phyloP scores from a whole-genome alignment of 495 filamentous ascomycete genomes.

The Daldinia caldariorum region DNA sequence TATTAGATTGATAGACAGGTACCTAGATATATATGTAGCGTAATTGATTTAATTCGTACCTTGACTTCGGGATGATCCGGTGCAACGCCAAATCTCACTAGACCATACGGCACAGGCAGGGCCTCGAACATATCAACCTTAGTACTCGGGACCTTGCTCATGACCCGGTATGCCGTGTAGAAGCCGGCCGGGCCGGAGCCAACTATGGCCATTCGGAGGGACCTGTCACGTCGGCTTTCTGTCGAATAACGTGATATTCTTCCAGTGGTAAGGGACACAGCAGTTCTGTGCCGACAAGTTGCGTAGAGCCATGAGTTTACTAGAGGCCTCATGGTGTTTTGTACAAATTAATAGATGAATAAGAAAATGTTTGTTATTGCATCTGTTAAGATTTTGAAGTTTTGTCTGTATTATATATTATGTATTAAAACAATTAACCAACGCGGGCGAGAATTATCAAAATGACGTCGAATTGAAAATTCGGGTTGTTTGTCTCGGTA shows the following conservation, averaged over 20 bases:
- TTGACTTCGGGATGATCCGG: conserved; percentile 99
- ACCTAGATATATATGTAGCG: not conserved
- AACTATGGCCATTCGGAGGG: conserved; percentile 84
- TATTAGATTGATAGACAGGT: not conserved
- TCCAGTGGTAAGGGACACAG: conserved; percentile 17
- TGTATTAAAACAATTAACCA: not conserved
- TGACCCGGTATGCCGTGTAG: conserved; percentile 86
- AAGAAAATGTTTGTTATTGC: conserved; percentile 1
- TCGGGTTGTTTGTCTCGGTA: conserved; percentile 15
- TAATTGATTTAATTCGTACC: conserved; percentile 59
- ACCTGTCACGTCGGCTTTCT: conserved; percentile 56
- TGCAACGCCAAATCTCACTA: conserved; percentile 92
- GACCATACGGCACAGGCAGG: conserved; percentile 88
- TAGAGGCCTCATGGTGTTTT: conserved; percentile 33
- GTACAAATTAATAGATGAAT: not conserved
- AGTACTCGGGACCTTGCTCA: conserved; percentile 74
- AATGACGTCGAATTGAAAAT: conserved; percentile 39
- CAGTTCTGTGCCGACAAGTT: conserved; percentile 38
- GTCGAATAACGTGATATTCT: conserved; percentile 40
- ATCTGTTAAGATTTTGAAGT: conserved; percentile 10
- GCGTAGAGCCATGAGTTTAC: conserved; percentile 43
- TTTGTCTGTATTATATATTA: not conserved
- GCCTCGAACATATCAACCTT: conserved; percentile 96
- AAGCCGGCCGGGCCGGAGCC: conserved; percentile 97
- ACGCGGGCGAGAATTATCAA: conserved; percentile 2